phyloP scores from a whole-genome alignment of 176 grass and related monocot genomes.

The Paspalum vaginatum region DNA sequence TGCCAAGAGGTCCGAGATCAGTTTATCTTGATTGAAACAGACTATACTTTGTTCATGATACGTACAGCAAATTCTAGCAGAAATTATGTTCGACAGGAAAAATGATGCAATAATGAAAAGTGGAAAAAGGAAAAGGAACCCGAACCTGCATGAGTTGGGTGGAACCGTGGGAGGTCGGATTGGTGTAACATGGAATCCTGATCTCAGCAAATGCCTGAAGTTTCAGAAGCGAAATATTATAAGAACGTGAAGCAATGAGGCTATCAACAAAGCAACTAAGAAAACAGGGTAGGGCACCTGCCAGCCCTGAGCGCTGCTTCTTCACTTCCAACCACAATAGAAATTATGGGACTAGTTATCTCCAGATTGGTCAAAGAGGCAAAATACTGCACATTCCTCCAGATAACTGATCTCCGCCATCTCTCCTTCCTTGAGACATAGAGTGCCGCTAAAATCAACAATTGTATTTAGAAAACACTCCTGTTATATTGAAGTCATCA shows the following conservation, averaged over 20 bases:
- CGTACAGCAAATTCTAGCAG: background rate
- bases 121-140: background rate
- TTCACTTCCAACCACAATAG: conserved; percentile 85
- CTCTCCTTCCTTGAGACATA: conserved; percentile 73
- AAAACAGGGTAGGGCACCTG: conserved; percentile 56
- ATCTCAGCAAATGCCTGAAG: conserved; percentile 79
- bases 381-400: conserved; percentile 83
- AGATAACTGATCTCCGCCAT: conserved; percentile 78
- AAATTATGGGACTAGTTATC: conserved; percentile 93
- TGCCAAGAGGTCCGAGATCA: conserved; percentile 34
- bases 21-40: conserved; percentile 11
- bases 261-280: background rate
- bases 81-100: background rate
- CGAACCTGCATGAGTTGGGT: conserved; percentile 85
- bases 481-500: background rate
- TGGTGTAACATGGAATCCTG: conserved; percentile 91
- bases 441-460: conserved; percentile 67
- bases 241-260: conserved; percentile 5
- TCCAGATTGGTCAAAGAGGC: conserved; percentile 57
- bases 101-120: background rate
- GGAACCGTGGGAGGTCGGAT: conserved; percentile 91
- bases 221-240: conserved; percentile 28
- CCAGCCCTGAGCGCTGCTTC: conserved; percentile 71
- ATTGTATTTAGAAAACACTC: conserved; percentile 23
- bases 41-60: background rate